A percentile compares a stretch with the other conserved stretches of the same genome.
Conservation (phyloP, 108 stramenopile species). For the Discostella stelligeroides region DNA sequence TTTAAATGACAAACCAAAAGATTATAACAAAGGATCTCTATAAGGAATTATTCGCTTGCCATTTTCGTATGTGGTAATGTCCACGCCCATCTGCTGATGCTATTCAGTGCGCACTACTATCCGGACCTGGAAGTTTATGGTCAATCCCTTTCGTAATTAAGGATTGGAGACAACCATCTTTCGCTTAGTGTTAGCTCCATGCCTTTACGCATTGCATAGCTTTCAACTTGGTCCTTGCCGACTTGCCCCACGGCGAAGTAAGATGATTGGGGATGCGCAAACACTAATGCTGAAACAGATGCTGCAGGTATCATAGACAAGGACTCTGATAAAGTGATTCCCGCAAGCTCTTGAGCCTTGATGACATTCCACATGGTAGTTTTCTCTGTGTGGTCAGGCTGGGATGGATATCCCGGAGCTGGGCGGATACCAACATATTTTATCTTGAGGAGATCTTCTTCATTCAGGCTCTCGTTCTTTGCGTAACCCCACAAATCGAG, state of each 20-base stretch:
- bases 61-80: no score
- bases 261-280: constrained; percentile 93
- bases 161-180: constrained; percentile 96
- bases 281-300: constrained; percentile 97
- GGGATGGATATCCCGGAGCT: constrained; percentile 99
- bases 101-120: no score
- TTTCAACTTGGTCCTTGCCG: constrained; percentile 98
- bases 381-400: constrained; percentile 99
- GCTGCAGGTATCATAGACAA: constrained; percentile 98
- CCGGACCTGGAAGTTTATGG: no score
- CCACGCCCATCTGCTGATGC: no score
- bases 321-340: constrained; percentile 92
- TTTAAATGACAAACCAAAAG: no score
- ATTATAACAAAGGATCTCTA: no score
- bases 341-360: constrained; percentile 91
- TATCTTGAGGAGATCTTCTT: constrained; percentile 96
- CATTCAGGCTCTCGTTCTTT: constrained; percentile 77
- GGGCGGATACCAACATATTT: constrained; percentile 99
- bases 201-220: constrained; percentile 95
- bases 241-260: constrained; percentile 99
- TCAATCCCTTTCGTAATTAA: constrained; percentile 95
- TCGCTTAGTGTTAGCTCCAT: constrained; percentile 84
- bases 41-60: no score
- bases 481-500: constrained; percentile 98
- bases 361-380: constrained; percentile 96